Percentiles rank a stretch among this genome's conserved stretches.
Evolutionary conservation across 2,329 filamentous ascomycete species (phyloP).

Genomic region (Cladophialophora yegresii): DNA sequence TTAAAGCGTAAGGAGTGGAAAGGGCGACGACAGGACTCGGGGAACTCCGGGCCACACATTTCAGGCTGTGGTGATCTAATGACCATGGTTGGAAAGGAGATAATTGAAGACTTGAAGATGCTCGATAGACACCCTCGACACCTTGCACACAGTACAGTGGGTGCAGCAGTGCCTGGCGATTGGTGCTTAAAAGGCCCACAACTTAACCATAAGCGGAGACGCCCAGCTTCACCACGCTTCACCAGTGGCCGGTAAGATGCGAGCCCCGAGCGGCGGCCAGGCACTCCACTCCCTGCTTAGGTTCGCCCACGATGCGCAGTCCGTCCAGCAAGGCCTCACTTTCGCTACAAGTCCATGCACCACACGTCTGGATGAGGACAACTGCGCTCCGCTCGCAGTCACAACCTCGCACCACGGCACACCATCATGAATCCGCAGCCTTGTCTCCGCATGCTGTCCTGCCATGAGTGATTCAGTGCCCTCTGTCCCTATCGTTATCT

Average conservation of each 20-base stretch:
- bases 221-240: neutral
- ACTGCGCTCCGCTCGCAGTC: slow-evolving; percentile 4
- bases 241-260: neutral
- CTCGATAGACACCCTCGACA: too few relatives aligned
- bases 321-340: slow-evolving; percentile 2
- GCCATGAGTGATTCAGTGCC: slow-evolving; percentile 8
- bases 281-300: slow-evolving; percentile 1
- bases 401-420: neutral
- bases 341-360: neutral
- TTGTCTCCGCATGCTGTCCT: neutral
- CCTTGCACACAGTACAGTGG: too few relatives aligned
- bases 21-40: slow-evolving; percentile 2
- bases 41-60: neutral
- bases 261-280: neutral
- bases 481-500: slow-evolving; percentile 6
- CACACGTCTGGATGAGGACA: neutral
- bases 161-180: neutral
- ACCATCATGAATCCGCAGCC: neutral
- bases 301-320: neutral
- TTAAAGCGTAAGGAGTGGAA: neutral
- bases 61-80: neutral
- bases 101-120: neutral
- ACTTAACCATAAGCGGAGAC: neutral
- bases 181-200: neutral
- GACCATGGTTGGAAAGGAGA: slow-evolving; percentile 3